Percentiles rank a stretch among this genome's conserved stretches.
phyloP scores from a whole-genome alignment of 1,139 yeast species.

The Magnusiomyces fungicola region DNA sequence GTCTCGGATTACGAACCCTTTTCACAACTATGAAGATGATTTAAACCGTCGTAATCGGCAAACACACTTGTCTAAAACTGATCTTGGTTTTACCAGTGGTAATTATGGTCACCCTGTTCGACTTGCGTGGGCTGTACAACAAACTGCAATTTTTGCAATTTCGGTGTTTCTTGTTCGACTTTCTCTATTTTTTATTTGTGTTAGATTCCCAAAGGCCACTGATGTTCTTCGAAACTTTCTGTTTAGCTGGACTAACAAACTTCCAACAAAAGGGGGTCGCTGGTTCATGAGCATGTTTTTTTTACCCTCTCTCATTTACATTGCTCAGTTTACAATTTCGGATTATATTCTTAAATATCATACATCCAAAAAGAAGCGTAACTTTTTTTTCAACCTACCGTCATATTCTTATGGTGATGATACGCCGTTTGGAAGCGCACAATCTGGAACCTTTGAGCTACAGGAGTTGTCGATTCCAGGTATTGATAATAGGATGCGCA shows the following conservation, averaged over 20 bases:
- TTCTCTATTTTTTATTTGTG: constrained; percentile 6
- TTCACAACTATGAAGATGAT: no score
- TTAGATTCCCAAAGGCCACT: constrained; percentile 6
- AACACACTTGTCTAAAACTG: no score
- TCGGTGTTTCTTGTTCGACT: constrained; percentile 7
- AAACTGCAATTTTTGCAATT: constrained; percentile 6
- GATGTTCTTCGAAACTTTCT: constrained; percentile 6
- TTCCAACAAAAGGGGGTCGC: not conserved
- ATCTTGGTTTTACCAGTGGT: constrained; percentile 12
- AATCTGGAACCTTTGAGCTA: no score
- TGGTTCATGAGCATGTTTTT: constrained; percentile 8
- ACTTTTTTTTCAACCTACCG: not conserved
- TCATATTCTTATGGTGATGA: not conserved
- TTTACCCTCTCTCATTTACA: constrained; percentile 11
- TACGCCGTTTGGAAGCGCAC: no score
- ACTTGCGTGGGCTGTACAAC: constrained; percentile 12
- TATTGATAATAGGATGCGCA: no score
- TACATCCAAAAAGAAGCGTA: not conserved
- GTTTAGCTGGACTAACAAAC: constrained; percentile 9
- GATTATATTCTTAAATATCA: constrained; percentile 12
- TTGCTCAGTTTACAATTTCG: constrained; percentile 6
- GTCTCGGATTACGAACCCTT: not conserved
- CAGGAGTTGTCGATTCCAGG: no score
- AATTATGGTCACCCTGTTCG: constrained; percentile 13
- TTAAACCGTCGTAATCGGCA: no score